phyloP scores from a whole-genome alignment of 2,329 filamentous ascomycete species.

The Aspergillus fumigatiaffinis region DNA sequence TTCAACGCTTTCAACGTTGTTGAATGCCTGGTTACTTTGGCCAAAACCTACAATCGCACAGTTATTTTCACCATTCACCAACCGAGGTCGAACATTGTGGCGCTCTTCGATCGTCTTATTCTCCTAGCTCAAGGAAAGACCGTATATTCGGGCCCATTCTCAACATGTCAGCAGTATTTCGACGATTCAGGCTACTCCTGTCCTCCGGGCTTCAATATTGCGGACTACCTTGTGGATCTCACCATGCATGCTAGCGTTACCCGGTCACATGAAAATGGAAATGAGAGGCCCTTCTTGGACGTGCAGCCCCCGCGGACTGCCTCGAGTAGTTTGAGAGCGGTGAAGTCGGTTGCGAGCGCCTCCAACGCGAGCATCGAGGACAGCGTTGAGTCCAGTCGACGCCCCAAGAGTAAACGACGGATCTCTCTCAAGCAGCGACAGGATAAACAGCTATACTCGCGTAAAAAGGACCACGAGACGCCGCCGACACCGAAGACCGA shows the following conservation, averaged over 20 bases:
- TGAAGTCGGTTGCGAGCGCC: slow-evolving; percentile 85
- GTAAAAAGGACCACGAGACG: slow-evolving; percentile 62
- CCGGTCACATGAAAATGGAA: slow-evolving; percentile 52
- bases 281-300: slow-evolving; percentile 52
- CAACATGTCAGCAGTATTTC: slow-evolving; percentile 86
- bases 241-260: slow-evolving; percentile 86
- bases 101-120: slow-evolving; percentile 90
- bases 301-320: slow-evolving; percentile 64
- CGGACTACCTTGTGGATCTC: slow-evolving; percentile 93
- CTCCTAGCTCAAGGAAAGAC: slow-evolving; percentile 83
- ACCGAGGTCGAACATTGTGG: slow-evolving; percentile 95
- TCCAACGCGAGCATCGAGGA: slow-evolving; percentile 72
- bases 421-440: slow-evolving; percentile 82
- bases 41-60: slow-evolving; percentile 94
- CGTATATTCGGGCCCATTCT: slow-evolving; percentile 90
- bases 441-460: slow-evolving; percentile 84
- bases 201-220: slow-evolving; percentile 96
- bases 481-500: slow-evolving; percentile 60
- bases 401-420: slow-evolving; percentile 66
- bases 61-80: slow-evolving; percentile 99
- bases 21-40: slow-evolving; percentile 88
- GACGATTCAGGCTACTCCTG: slow-evolving; percentile 88
- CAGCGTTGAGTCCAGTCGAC: slow-evolving; percentile 56
- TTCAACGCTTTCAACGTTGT: slow-evolving; percentile 98
- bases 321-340: slow-evolving; percentile 79